Evolutionary conservation across 2,329 filamentous ascomycete species (phyloP), one percentile per base, ranked within the genome.

Genomic region (Cercospora citrullina): DNA sequence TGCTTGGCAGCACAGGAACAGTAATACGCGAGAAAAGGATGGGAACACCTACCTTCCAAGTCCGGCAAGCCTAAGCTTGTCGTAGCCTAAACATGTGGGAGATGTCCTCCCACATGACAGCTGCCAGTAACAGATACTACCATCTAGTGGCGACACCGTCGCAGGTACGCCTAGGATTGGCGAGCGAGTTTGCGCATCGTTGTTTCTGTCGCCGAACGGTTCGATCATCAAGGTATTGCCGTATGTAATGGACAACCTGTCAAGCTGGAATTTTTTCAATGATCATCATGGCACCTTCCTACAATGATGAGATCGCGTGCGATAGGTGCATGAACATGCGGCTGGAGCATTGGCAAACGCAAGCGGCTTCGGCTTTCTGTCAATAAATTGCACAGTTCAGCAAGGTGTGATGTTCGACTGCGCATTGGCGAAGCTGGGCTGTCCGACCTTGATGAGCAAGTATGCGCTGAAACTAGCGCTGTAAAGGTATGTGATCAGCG

Each of bases 381-480:
- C 31, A 36, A 16, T 36, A 23, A 36, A 36, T 18, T 23, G 31
- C 12, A 23, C 9, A 59, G 55, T 31, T 10, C 30, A 36, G 31
- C 55, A 59, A 59, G 55, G 16, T 36, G 55, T 12, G 55, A n/a
- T 59, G 30, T 18, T 21, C 28, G n/a, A 33, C 28, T 55, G 18
- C 18, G 48, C 53, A 59, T 33, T 53, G 14, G 23, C 60, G 18
- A 60, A 55, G 42, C 64, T 63, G 55, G 64, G 64, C 68, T 21
- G 12, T 48, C 6, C 12, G 39, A 68, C 58, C 57, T 66, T 65
- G 64, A 63, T 70, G 68, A 70, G 68, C 68, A 70, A 68, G 63
- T 68, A 59, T 59, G 30, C 55, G 55, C 28, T 59, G 31, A 59
- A 36, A 59, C 28, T 59, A 59, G 30, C 30, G 55, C 55, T 3